Evolutionary conservation across 805 yeast genomes (phyloP).

Genomic region (Candida tibetensis): DNA sequence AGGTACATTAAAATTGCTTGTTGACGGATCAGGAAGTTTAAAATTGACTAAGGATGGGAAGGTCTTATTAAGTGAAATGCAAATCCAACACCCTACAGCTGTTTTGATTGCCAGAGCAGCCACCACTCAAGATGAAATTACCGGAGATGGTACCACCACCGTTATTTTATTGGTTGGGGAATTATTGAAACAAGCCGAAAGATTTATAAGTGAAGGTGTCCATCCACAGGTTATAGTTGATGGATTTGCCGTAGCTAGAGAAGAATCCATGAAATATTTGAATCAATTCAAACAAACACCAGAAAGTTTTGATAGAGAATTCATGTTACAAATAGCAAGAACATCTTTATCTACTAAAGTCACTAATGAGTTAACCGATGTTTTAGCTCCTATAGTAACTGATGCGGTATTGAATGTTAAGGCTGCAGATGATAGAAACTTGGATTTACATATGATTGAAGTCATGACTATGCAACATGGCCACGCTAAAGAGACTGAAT

Average conservation of each 20-base stretch:
- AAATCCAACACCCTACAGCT: constrained; percentile 61
- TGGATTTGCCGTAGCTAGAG: constrained; percentile 90
- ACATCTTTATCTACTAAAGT: constrained; percentile 88
- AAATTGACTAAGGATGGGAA: constrained; percentile 97
- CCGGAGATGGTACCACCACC: constrained; percentile 99
- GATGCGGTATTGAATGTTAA: constrained; percentile 89
- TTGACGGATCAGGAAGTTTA: constrained; percentile 94
- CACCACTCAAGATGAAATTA: constrained; percentile 96
- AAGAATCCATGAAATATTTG: constrained; percentile 65
- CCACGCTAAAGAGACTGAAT: constrained; percentile 75
- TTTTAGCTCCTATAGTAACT: constrained; percentile 89
- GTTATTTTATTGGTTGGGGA: constrained; percentile 95
- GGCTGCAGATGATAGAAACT: constrained; percentile 41
- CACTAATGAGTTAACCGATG: constrained; percentile 67
- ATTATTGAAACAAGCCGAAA: constrained; percentile 88
- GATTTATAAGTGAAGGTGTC: constrained; percentile 88
- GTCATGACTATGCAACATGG: constrained; percentile 98
- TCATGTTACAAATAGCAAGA: constrained; percentile 87
- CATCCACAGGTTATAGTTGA: constrained; percentile 94
- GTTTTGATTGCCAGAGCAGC: constrained; percentile 85
- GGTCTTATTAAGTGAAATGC: constrained; percentile 92
- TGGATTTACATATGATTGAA: constrained; percentile 96
- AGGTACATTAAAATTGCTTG: constrained; percentile 94
- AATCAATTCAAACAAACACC: constrained; percentile 58
- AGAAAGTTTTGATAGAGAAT: constrained; percentile 72